These are phyloP conservation scores for Pneumocystis murina DNA, from an alignment of 1,139 yeast species.

Conservation along the genomic window DNA sequence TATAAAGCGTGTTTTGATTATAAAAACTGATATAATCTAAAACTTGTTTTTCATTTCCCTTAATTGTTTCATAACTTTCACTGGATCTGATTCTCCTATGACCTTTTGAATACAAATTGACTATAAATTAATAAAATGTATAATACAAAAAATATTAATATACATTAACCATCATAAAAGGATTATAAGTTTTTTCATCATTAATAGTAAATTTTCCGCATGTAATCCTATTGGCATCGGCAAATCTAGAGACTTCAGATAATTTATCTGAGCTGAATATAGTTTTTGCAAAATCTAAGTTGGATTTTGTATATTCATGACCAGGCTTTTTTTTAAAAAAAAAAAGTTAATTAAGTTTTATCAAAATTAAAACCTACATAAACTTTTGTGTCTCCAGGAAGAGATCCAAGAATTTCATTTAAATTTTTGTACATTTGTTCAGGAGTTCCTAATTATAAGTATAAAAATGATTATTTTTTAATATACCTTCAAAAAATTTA, in stretches of 20 bases:
- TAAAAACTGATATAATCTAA: neutral
- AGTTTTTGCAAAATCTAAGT: slow-evolving; percentile 58
- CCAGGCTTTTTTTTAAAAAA: slow-evolving; percentile 44
- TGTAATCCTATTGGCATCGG: slow-evolving; percentile 46
- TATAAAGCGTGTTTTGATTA: too few species aligned
- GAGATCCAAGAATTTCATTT: slow-evolving; percentile 38
- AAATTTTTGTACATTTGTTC: slow-evolving; percentile 63
- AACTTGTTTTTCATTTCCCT: slow-evolving; percentile 50
- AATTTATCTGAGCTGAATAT: slow-evolving; percentile 39
- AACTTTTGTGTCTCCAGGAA: slow-evolving; percentile 58
- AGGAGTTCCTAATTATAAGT: slow-evolving; percentile 29
- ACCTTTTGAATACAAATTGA: slow-evolving; percentile 43
- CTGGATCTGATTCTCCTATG: slow-evolving; percentile 30
- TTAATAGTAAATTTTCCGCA: slow-evolving; percentile 74
- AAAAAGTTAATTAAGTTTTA: neutral
- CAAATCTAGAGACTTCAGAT: slow-evolving; percentile 37
- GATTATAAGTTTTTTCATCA: slow-evolving; percentile 72
- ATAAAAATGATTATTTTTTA: slow-evolving; percentile 21
- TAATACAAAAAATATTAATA: slow-evolving; percentile 4
- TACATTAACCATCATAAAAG: slow-evolving; percentile 57
- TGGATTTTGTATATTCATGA: slow-evolving; percentile 82
- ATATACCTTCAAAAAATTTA: slow-evolving; percentile 65
- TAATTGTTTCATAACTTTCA: slow-evolving; percentile 47
- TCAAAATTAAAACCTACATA: slow-evolving; percentile 20
- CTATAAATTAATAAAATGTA: slow-evolving; percentile 10